phyloP scores from a whole-genome alignment of 768 basidiomycete genomes.

The Cyclocybe aegerita region DNA sequence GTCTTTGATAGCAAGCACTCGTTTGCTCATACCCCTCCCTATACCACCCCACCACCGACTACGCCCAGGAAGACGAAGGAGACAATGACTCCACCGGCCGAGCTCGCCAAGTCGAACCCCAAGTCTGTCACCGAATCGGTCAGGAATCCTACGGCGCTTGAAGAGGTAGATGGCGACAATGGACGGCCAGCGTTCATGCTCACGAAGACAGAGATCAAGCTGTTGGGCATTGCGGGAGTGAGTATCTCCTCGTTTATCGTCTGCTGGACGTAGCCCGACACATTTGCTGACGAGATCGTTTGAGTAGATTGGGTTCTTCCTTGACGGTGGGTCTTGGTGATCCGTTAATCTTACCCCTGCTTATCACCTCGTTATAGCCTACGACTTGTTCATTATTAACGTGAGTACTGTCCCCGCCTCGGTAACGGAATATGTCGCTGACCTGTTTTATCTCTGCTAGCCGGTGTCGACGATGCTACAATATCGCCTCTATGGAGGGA shows the following conservation, averaged over 20 bases:
- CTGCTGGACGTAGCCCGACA: background rate
- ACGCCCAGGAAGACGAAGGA: too few species aligned
- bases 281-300: background rate
- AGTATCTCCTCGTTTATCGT: background rate
- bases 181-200: slow-evolving; percentile 15
- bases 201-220: slow-evolving; percentile 16
- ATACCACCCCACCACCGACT: too few species aligned
- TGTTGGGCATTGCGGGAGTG: slow-evolving; percentile 19
- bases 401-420: slow-evolving; percentile 4
- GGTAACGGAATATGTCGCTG: background rate
- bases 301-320: slow-evolving; percentile 18
- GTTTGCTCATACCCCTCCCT: too few species aligned
- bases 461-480: slow-evolving; percentile 23
- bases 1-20: too few species aligned
- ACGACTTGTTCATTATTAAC: slow-evolving; percentile 25
- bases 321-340: slow-evolving; percentile 11
- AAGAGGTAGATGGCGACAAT: slow-evolving; percentile 16
- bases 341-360: background rate
- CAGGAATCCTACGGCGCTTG: background rate
- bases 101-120: too few species aligned
- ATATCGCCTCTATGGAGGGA: slow-evolving; percentile 45
- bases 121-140: too few species aligned
- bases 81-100: too few species aligned
- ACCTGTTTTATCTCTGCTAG: slow-evolving; percentile 3
- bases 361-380: slow-evolving; percentile 9